Percentiles rank a stretch among this genome's conserved stretches.
Conservation (phyloP, 441 rosid species). For the Aquilaria agallochum region DNA sequence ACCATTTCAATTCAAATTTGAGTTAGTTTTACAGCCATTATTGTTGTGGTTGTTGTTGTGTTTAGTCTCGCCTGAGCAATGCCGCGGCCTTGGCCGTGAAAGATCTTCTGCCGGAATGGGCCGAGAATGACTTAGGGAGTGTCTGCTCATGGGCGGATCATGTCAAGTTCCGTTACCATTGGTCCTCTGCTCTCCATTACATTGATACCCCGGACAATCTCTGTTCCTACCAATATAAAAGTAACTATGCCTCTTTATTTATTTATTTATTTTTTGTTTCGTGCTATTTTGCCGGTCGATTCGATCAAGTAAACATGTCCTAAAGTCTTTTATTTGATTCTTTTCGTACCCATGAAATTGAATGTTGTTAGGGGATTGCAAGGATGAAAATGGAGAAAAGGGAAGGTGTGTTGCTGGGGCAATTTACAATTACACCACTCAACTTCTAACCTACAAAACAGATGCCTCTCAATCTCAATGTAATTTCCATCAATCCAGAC, state of each 20-base stretch:
- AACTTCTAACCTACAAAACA: conserved; percentile 55
- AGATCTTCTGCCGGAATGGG: conserved; percentile 39
- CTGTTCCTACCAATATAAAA: conserved; percentile 40
- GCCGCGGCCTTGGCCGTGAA: conserved; percentile 43
- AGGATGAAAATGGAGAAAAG: conserved; percentile 53
- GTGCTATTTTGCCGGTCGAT: neutral
- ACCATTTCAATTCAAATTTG: neutral
- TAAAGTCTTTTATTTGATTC: neutral
- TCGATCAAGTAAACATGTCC: neutral
- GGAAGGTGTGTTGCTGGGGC: conserved; percentile 91
- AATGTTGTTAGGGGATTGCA: conserved; percentile 66
- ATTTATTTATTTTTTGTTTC: neutral
- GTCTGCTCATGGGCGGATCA: conserved; percentile 53
- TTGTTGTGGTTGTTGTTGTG: neutral
- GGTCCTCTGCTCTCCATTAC: conserved; percentile 66
- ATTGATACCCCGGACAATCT: conserved; percentile 48
- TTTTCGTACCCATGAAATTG: no score
- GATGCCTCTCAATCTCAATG: conserved; percentile 41
- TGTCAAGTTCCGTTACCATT: conserved; percentile 45
- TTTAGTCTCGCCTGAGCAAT: conserved; percentile 44
- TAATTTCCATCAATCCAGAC: conserved; percentile 14
- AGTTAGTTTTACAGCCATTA: neutral
- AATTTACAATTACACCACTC: conserved; percentile 82
- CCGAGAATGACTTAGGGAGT: conserved; percentile 41
- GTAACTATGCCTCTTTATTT: conserved; percentile 17